Evolutionary conservation across 2,329 filamentous ascomycete genomes (phyloP).

Genomic region (Trichophyton rubrum): DNA sequence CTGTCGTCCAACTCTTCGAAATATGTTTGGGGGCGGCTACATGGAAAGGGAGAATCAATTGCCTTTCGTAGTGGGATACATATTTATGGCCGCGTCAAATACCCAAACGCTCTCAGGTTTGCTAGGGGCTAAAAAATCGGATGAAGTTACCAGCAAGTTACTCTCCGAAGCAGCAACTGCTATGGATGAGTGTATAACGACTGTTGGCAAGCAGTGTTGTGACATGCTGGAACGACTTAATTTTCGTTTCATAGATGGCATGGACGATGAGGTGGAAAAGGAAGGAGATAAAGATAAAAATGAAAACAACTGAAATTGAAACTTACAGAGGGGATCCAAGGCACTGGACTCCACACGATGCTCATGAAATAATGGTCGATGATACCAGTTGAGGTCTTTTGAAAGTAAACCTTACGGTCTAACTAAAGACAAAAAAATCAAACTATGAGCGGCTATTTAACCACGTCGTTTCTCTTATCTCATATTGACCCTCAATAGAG

Average conservation of each 20-base stretch:
- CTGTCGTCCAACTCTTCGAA: slow-evolving; percentile 22
- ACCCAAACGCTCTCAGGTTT: neutral
- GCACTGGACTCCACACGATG: neutral
- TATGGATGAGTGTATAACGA: neutral
- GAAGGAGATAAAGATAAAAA: neutral
- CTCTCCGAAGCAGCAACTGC: neutral
- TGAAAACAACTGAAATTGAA: neutral
- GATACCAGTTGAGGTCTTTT: no score
- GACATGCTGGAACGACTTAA: neutral
- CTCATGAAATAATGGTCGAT: no score
- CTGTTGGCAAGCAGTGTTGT: neutral
- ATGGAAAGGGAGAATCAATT: slow-evolving; percentile 30
- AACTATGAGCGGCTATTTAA: no score
- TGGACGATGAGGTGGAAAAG: neutral
- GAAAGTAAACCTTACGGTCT: no score
- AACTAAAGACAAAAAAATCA: no score
- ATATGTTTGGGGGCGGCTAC: slow-evolving; percentile 27
- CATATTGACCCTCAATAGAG: no score
- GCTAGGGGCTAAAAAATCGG: neutral
- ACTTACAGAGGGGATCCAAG: neutral
- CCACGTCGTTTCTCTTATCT: no score
- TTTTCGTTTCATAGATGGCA: neutral
- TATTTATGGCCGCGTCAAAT: slow-evolving; percentile 24
- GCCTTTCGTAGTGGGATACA: slow-evolving; percentile 31
- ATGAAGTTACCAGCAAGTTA: neutral